Conservation (phyloP, 202 grass and related monocot species). For the Tripidium arundinaceum region DNA sequence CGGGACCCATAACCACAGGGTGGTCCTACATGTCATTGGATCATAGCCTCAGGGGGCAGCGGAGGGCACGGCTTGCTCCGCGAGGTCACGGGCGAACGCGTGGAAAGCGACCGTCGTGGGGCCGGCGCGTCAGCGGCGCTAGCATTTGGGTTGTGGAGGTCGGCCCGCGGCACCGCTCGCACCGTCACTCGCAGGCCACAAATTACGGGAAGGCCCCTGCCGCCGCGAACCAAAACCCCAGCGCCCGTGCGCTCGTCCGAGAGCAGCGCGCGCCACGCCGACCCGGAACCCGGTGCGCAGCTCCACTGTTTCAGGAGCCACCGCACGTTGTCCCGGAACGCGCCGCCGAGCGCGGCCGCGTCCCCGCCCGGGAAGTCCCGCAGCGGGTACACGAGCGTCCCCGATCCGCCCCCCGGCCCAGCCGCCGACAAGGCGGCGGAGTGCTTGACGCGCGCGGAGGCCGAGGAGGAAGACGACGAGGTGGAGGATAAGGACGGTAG, state of each 20-base stretch:
- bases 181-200: not conserved
- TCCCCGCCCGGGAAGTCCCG: conserved; percentile 60
- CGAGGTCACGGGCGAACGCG: not conserved
- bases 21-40: not conserved
- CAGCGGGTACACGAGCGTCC: conserved; percentile 53
- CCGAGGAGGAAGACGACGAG: conserved; percentile 15
- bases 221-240: conserved; percentile 34
- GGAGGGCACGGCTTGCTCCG: not conserved
- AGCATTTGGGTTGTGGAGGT: not conserved
- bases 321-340: conserved; percentile 88
- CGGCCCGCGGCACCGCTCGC: not conserved
- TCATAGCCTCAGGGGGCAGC: not conserved
- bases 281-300: conserved; percentile 3
- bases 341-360: conserved; percentile 47
- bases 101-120: not conserved
- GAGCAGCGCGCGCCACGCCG: conserved; percentile 56
- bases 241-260: conserved; percentile 56
- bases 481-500: conserved; percentile 12
- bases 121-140: not conserved
- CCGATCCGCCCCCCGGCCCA: conserved; percentile 9
- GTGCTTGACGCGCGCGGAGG: not conserved
- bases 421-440: not conserved
- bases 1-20: accelerated
- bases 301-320: conserved; percentile 50
- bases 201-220: conserved; percentile 36